Percentiles rank a stretch among this genome's conserved stretches.
phyloP scores from a whole-genome alignment of 495 filamentous ascomycete genomes.

The Apodospora peruviana region DNA sequence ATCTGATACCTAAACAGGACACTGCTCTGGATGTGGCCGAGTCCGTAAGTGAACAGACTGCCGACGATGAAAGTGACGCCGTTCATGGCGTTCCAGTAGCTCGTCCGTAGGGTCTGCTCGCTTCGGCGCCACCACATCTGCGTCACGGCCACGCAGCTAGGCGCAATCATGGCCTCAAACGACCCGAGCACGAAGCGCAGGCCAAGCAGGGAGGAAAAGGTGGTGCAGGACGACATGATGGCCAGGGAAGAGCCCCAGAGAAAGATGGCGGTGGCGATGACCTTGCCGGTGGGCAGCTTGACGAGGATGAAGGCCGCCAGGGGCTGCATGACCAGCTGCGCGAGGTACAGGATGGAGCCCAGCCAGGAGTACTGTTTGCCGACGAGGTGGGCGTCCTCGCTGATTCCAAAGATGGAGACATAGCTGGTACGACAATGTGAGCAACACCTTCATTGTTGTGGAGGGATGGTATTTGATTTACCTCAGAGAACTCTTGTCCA shows the following conservation, averaged over 20 bases:
- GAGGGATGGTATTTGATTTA: neutral
- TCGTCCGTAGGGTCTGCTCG: constrained; percentile 46
- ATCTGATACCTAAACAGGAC: constrained; percentile 54
- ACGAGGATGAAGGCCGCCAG: constrained; percentile 43
- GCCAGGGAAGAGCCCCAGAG: constrained; percentile 35
- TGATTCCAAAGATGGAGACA: constrained; percentile 51
- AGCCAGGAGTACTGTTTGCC: constrained; percentile 46
- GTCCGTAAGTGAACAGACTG: constrained; percentile 51
- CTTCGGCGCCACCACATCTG: constrained; percentile 52
- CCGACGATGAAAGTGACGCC: constrained; percentile 43
- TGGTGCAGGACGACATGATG: constrained; percentile 34
- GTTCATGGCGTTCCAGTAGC: constrained; percentile 50
- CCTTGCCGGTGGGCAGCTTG: constrained; percentile 43
- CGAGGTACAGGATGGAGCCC: constrained; percentile 39
- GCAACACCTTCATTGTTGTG: neutral
- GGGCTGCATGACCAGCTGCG: constrained; percentile 40
- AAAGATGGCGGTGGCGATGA: constrained; percentile 34
- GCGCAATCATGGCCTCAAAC: constrained; percentile 42
- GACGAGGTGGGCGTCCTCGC: constrained; percentile 41
- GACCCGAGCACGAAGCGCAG: constrained; percentile 36
- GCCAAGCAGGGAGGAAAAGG: constrained; percentile 40
- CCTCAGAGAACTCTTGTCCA: constrained; percentile 49
- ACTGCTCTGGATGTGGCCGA: constrained; percentile 52
- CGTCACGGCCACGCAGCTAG: constrained; percentile 44
- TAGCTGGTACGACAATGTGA: constrained; percentile 15